Evolutionary conservation across 2,329 filamentous ascomycete genomes (phyloP).

Genomic region (Aspergillus sp.): DNA sequence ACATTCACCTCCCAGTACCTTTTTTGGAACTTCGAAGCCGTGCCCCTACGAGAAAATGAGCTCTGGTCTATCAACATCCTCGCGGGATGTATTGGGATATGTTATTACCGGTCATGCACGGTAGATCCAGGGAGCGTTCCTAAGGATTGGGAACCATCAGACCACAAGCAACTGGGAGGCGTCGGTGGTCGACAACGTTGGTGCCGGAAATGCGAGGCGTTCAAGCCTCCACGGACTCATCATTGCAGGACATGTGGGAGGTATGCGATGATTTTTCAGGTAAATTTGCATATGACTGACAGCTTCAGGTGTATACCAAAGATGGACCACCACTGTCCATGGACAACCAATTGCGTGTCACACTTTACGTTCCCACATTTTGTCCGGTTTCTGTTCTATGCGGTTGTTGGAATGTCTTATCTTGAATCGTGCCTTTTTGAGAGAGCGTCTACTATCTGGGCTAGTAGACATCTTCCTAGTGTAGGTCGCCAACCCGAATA

Average conservation of each 20-base stretch:
- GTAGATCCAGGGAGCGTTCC: conserved; percentile 54
- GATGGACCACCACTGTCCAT: conserved; percentile 63
- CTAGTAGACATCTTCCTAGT: conserved; percentile 49
- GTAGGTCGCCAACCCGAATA: conserved; percentile 31
- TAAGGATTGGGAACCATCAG: conserved; percentile 28
- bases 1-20: conserved; percentile 55
- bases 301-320: conserved; percentile 52
- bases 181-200: conserved; percentile 39
- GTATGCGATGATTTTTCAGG: conserved; percentile 26
- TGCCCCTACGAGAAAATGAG: conserved; percentile 45
- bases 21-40: conserved; percentile 49
- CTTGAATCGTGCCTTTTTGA: conserved; percentile 51
- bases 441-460: conserved; percentile 49
- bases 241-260: conserved; percentile 59
- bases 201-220: conserved; percentile 56
- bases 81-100: conserved; percentile 50
- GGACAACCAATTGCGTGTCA: conserved; percentile 61
- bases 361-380: conserved; percentile 61
- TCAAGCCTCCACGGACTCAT: conserved; percentile 57
- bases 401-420: conserved; percentile 51
- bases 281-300: background rate
- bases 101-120: conserved; percentile 53
- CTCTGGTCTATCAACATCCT: conserved; percentile 50
- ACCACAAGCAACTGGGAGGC: conserved; percentile 12
- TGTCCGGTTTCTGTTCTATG: conserved; percentile 56